Conservation (phyloP, 345 rosid species). For the Aegle marmelos region DNA sequence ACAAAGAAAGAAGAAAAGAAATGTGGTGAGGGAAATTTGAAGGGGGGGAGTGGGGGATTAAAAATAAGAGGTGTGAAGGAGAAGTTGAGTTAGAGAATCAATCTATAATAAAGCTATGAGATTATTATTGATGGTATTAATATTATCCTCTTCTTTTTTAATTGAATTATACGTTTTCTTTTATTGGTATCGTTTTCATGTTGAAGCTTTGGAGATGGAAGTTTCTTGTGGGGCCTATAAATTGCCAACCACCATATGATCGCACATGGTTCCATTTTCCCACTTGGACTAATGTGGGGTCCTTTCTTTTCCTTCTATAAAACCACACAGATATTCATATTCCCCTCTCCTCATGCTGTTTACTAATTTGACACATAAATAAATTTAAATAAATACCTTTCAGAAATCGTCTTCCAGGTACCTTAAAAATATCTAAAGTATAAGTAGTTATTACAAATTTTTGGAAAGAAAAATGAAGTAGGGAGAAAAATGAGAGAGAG, state of each 20-base stretch:
- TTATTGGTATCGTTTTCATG: constrained; percentile 20
- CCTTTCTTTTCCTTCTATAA: not conserved
- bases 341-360: not conserved
- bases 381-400: no score
- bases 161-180: constrained; percentile 18
- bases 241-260: constrained; percentile 66
- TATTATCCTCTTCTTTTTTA: not conserved
- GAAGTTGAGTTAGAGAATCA: constrained; percentile 30
- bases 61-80: constrained; percentile 40
- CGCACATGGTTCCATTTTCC: constrained; percentile 60
- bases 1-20: constrained; percentile 10
- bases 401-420: no score
- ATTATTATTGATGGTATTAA: not conserved
- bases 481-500: no score
- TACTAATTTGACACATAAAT: no score
- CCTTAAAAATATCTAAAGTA: no score
- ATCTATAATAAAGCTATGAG: not conserved
- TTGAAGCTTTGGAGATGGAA: constrained; percentile 16
- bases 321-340: not conserved
- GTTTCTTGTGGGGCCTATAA: constrained; percentile 34
- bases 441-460: no score
- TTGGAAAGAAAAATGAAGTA: no score
- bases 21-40: not conserved
- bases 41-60: constrained; percentile 12
- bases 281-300: constrained; percentile 33